Conservation (phyloP, 1,284 basidiomycete genomes). For the Vanrija pseudolonga region DNA sequence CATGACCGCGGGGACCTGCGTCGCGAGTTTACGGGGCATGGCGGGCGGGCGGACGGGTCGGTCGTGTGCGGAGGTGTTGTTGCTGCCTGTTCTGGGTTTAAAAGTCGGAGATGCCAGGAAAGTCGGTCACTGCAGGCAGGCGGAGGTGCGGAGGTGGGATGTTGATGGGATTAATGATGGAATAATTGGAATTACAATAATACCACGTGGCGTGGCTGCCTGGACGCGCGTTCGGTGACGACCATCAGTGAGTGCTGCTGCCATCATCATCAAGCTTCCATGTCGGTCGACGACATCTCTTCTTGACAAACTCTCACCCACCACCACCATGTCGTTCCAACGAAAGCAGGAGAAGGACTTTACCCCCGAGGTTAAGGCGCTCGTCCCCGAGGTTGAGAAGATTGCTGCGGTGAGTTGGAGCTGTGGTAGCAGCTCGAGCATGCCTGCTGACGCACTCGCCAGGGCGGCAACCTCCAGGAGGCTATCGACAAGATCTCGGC, state of each 20-base stretch:
- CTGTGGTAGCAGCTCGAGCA: neutral
- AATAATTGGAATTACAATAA: conserved; percentile 8
- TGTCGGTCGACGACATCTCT: neutral
- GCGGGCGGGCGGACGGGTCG: conserved; percentile 6
- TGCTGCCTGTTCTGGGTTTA: neutral
- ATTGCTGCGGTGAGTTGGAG: conserved; percentile 48
- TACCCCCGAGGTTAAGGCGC: conserved; percentile 53
- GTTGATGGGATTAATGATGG: conserved; percentile 3
- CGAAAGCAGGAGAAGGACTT: conserved; percentile 58
- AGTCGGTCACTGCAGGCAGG: neutral
- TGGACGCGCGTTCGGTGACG: conserved; percentile 12
- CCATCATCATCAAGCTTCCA: conserved; percentile 1
- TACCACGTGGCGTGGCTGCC: conserved; percentile 5
- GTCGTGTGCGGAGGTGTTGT: neutral
- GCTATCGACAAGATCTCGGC: conserved; percentile 84
- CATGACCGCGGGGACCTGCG: conserved; percentile 83
- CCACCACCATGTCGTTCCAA: conserved; percentile 33
- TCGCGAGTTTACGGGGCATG: conserved; percentile 82
- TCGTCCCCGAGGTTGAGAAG: conserved; percentile 51
- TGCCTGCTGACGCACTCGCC: conserved; percentile 4
- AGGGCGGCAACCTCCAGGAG: conserved; percentile 70
- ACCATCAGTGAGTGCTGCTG: neutral
- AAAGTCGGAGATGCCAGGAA: conserved; percentile 23
- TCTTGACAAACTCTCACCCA: neutral
- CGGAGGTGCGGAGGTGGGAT: neutral